Evolutionary conservation across 371 early-diverging fungal genomes (phyloP).

Genomic region (Mucor lusitanicus): DNA sequence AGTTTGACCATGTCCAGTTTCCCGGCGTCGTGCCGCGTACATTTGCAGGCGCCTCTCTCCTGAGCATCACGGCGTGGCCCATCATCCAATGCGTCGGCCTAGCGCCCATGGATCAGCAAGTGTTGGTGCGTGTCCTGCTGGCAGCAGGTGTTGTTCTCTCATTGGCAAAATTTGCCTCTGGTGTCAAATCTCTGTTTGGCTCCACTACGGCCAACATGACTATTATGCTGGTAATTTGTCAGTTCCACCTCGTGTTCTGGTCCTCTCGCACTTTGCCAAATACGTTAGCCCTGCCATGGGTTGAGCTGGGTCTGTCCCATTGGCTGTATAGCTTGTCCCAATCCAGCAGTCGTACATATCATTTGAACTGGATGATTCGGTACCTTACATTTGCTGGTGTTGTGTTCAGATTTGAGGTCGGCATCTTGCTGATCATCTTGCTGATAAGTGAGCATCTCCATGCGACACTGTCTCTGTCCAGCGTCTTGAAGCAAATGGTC

Average conservation of each 20-base stretch:
- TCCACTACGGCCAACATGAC: slow-evolving; percentile 54
- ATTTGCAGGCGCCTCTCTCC: slow-evolving; percentile 76
- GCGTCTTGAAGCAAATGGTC: slow-evolving; percentile 15
- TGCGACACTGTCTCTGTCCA: slow-evolving; percentile 21
- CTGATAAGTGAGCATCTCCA: slow-evolving; percentile 35
- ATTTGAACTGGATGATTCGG: slow-evolving; percentile 53
- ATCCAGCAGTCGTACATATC: slow-evolving; percentile 13
- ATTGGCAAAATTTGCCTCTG: slow-evolving; percentile 43
- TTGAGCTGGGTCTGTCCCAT: slow-evolving; percentile 43
- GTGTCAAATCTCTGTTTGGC: slow-evolving; percentile 61
- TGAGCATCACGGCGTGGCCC: slow-evolving; percentile 37
- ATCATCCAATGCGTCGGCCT: neutral
- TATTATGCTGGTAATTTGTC: slow-evolving; percentile 62
- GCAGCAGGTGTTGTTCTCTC: slow-evolving; percentile 50
- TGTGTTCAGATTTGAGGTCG: slow-evolving; percentile 86
- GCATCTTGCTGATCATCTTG: slow-evolving; percentile 53
- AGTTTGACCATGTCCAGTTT: slow-evolving; percentile 82
- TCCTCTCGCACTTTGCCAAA: slow-evolving; percentile 87
- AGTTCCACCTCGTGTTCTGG: slow-evolving; percentile 92
- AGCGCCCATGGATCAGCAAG: slow-evolving; percentile 22
- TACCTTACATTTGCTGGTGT: slow-evolving; percentile 63
- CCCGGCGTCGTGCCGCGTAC: slow-evolving; percentile 96
- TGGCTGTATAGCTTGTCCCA: slow-evolving; percentile 37
- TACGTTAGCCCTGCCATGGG: slow-evolving; percentile 77
- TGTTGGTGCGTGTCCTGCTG: slow-evolving; percentile 57